Evolutionary conservation across 345 rosid species (phyloP), one percentile per base, ranked within the genome.

Genomic region (Citrus sp.): DNA sequence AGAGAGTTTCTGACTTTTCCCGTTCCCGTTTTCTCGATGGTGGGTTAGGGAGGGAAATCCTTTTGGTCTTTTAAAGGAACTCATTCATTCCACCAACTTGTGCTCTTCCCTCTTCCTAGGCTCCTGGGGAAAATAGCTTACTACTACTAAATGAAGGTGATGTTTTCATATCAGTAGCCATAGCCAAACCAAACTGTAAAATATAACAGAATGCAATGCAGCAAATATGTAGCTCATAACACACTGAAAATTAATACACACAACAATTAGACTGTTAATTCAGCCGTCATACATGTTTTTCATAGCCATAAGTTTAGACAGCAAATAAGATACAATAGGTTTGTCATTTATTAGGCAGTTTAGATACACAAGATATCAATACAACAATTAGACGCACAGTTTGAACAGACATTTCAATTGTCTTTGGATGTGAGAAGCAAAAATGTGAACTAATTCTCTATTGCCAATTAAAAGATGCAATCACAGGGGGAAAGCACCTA

Each of bases 381-480:
- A 38, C 40, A 12, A 34, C 27, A 67, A 9, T 38, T 49, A 64
- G 59, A 24, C 63, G 6, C 46, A 55, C n/a, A 18, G 74, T 62
- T 59, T 25, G 62, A 42, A 55, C 34, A 70, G 78, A 80, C 6
- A 77, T 59, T 77, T 32, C 85, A 77, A 27, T 59, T 54, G 82
- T 76, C 78, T 60, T 32, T 6, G 51, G 65, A 67, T 13, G 62
- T 19, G 14, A n/a, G 46, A 16, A 38, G 68, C 46, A 32, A 72
- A 27, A 8, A 58, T 21, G 72, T 9, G 54, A 71, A 75, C 69
- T 38, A 60, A 40, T 42, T 62, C 77, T 25, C 77, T 61, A 19
- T 3, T 55, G 30, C 74, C 38, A 28, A 19, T 38, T 13, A 4
- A 64, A 56, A 51, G 37, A 56, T 14, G 59, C 63, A 32, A n/a